phyloP scores from a whole-genome alignment of 2,329 filamentous ascomycete species.

The Monilinia laxa region DNA sequence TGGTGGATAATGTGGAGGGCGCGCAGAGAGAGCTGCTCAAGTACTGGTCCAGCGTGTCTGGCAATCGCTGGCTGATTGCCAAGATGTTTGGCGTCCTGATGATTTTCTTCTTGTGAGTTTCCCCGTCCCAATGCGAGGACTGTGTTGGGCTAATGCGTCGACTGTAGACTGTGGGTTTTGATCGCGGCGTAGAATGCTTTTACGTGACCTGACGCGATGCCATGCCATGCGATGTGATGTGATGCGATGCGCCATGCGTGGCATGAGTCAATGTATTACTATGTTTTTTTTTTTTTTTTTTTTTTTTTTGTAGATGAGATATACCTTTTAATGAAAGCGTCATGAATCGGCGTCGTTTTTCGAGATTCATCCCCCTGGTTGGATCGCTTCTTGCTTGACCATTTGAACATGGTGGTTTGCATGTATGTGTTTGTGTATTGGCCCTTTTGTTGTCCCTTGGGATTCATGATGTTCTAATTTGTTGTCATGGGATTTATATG shows the following conservation, averaged over 20 bases:
- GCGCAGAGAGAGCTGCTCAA: slow-evolving; percentile 94
- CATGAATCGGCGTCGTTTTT: slow-evolving; percentile 1
- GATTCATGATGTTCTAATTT: too few species aligned
- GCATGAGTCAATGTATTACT: slow-evolving; percentile 8
- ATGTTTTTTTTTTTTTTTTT: too few species aligned
- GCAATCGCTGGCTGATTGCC: slow-evolving; percentile 92
- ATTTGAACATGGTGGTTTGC: too few species aligned
- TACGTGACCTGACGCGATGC: slow-evolving; percentile 1
- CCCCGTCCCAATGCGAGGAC: not conserved
- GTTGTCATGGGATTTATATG: too few species aligned
- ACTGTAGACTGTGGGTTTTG: slow-evolving; percentile 37
- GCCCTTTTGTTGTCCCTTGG: too few species aligned
- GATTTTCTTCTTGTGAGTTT: slow-evolving; percentile 76
- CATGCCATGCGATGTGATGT: not conserved
- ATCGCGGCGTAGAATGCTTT: slow-evolving; percentile 26
- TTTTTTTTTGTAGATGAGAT: slow-evolving; percentile 17
- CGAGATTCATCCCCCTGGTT: not conserved
- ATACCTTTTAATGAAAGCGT: slow-evolving; percentile 15
- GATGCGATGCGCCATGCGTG: not conserved
- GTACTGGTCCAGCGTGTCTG: slow-evolving; percentile 92
- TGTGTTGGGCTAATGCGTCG: slow-evolving; percentile 9
- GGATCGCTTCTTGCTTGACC: too few species aligned
- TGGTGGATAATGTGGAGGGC: slow-evolving; percentile 97
- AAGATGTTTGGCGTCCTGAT: slow-evolving; percentile 88
- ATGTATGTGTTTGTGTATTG: too few species aligned